A percentile compares a stretch with the other conserved stretches of the same genome.
These are phyloP conservation scores for Leccinum solheimii DNA, from an alignment of 1,284 basidiomycete species.

Conservation along the genomic window DNA sequence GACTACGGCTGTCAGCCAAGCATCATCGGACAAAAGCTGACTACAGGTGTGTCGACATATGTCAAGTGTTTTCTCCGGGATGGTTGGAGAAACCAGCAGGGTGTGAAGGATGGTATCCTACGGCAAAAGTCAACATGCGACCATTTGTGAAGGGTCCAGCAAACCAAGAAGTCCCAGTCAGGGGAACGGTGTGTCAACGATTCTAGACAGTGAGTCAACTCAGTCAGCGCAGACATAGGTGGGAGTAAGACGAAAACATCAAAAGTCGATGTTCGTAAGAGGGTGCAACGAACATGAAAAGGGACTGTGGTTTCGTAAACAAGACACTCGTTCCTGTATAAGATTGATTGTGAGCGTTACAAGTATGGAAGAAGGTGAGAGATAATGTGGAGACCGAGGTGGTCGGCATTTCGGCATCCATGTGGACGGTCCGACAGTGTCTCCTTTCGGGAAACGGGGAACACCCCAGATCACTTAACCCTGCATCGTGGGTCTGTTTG, in stretches of 20 bases:
- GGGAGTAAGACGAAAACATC: conserved; percentile 22
- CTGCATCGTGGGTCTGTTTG: conserved; percentile 23
- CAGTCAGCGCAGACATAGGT: conserved; percentile 31
- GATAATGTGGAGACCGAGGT: conserved; percentile 35
- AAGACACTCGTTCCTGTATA: conserved; percentile 34
- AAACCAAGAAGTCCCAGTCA: conserved; percentile 36
- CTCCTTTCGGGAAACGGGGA: conserved; percentile 13
- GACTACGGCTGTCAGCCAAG: conserved; percentile 23
- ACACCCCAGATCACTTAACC: conserved; percentile 34
- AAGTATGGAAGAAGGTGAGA: conserved; percentile 35
- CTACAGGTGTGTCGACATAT: conserved; percentile 35
- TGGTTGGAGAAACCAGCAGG: conserved; percentile 28
- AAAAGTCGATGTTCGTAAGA: conserved; percentile 14
- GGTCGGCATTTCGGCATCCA: conserved; percentile 37
- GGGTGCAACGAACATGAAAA: conserved; percentile 26
- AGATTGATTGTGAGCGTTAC: conserved; percentile 34
- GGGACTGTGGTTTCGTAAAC: conserved; percentile 32
- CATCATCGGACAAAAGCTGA: conserved; percentile 32
- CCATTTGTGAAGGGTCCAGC: conserved; percentile 12
- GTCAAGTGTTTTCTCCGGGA: conserved; percentile 34
- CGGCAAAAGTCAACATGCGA: conserved; percentile 17
- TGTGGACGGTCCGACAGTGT: conserved; percentile 6
- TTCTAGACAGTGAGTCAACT: conserved; percentile 28
- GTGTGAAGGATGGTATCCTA: conserved; percentile 30
- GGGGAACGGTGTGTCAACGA: conserved; percentile 29